Evolutionary conservation across 2,329 filamentous ascomycete genomes (phyloP).

Genomic region (Penicillium sp.): DNA sequence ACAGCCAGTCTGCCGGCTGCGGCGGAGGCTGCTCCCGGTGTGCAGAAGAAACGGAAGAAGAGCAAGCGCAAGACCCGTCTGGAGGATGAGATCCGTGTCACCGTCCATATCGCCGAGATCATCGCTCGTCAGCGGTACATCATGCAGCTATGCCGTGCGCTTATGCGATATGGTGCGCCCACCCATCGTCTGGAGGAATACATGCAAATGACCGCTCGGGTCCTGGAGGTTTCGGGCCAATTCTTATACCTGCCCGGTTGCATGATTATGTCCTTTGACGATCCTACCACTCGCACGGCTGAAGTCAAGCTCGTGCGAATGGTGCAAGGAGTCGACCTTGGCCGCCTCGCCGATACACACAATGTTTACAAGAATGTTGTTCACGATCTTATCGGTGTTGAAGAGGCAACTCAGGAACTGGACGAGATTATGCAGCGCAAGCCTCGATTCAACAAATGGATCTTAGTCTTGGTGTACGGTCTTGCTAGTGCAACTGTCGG

Average conservation of each 20-base stretch:
- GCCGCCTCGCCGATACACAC: slow-evolving; percentile 48
- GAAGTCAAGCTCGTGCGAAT: slow-evolving; percentile 50
- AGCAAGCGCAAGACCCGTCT: slow-evolving; percentile 34
- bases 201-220: slow-evolving; percentile 83
- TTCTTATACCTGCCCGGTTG: slow-evolving; percentile 90
- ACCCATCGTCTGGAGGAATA: slow-evolving; percentile 91
- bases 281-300: slow-evolving; percentile 48
- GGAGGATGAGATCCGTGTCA: slow-evolving; percentile 59
- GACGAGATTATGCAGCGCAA: slow-evolving; percentile 59
- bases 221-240: slow-evolving; percentile 84
- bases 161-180: slow-evolving; percentile 91
- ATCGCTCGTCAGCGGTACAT: slow-evolving; percentile 81
- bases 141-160: slow-evolving; percentile 76
- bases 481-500: slow-evolving; percentile 73
- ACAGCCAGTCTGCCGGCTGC: slow-evolving; percentile 33
- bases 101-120: slow-evolving; percentile 65
- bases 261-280: slow-evolving; percentile 91
- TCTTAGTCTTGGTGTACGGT: slow-evolving; percentile 68
- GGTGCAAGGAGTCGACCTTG: slow-evolving; percentile 47
- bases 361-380: slow-evolving; percentile 52
- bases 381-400: slow-evolving; percentile 50
- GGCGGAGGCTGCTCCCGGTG: slow-evolving; percentile 22
- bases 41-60: slow-evolving; percentile 20
- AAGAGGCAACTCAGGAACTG: slow-evolving; percentile 47
- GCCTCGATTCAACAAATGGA: slow-evolving; percentile 56